Base-by-base conservation (phyloP, 345 rosid genomes). In the Triadica sebifera region DNA sequence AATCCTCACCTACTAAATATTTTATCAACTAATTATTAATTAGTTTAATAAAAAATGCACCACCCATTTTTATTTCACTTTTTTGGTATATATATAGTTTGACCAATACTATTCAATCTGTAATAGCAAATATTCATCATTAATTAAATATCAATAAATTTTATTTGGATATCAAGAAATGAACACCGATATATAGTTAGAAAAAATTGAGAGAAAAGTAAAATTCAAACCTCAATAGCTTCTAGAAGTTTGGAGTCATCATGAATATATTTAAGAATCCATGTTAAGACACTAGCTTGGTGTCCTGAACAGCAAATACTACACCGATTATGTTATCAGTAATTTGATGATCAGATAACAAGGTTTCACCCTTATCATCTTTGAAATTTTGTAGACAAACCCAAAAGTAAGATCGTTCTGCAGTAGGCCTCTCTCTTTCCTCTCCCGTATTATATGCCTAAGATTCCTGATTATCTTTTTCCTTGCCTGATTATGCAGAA, bases 261-360 rank as follows among this genome's bases (percentile, higher is more conserved):
- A 57, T 80, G 86, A 34, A 93, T 90, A 81, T 86, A 91, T 76
- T 91, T 93, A 68, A 93, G 84, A 78, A 91, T 86, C 98, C 98
- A 93, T 29, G 98, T 91, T 56, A 91, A 65, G 74, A 81, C 80
- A 74, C 96, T 89, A 53, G 98, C 98, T 96, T 93, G 16, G 98
- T 93, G 86, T 91, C 97, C 82, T 88, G 96, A 8, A 96, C 97
- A 0, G 98, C 98, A 72, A 91, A 93, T 29, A 93, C 85, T 20
- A 89, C 97, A 73, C 98, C 98, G 24, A 91, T 85, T 53, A 90
- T 83, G 79, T 93, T 93, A 73, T 93, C 97, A 20, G 93, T 84
- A 65, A 93, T 85, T 78, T 87, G 85, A 46, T 84, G 82, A 56
- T 88, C 87, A 1, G 78, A n/a, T n/a, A n/a, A 85, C 56, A 90